phyloP scores from a whole-genome alignment of 768 basidiomycete species.

The Trametes maxima region DNA sequence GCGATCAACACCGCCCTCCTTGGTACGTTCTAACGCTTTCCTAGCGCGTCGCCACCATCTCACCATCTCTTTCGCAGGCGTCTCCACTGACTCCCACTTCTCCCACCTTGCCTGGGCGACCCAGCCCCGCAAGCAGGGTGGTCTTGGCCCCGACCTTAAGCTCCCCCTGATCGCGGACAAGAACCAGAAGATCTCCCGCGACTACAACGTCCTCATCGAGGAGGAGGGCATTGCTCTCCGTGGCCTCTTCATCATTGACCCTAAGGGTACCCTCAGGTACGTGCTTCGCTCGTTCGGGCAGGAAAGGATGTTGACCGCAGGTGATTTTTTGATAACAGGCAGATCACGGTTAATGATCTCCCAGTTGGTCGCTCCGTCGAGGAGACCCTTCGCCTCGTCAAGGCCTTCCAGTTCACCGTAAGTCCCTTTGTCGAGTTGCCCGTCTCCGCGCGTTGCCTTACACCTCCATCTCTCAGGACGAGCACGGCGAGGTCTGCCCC shows the following conservation, averaged over 20 bases:
- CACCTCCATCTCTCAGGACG: slow-evolving; percentile 51
- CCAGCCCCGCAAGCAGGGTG: slow-evolving; percentile 81
- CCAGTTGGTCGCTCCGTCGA: slow-evolving; percentile 96
- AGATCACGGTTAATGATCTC: slow-evolving; percentile 89
- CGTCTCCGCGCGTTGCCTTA: neutral
- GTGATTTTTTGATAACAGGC: slow-evolving; percentile 41
- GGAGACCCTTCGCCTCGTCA: slow-evolving; percentile 86
- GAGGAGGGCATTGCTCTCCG: slow-evolving; percentile 88
- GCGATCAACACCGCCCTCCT: slow-evolving; percentile 75
- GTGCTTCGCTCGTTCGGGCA: slow-evolving; percentile 17
- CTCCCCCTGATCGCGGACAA: slow-evolving; percentile 83
- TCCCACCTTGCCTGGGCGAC: slow-evolving; percentile 88
- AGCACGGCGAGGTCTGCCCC: slow-evolving; percentile 92
- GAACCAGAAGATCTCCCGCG: slow-evolving; percentile 76
- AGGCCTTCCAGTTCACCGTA: slow-evolving; percentile 92
- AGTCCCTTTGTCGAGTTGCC: slow-evolving; percentile 30
- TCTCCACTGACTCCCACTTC: slow-evolving; percentile 90
- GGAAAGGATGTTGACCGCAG: neutral
- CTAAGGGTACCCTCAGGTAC: slow-evolving; percentile 73
- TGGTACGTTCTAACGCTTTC: slow-evolving; percentile 45
- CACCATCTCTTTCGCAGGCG: slow-evolving; percentile 41
- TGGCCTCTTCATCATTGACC: slow-evolving; percentile 86
- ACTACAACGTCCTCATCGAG: slow-evolving; percentile 88
- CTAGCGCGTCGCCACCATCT: neutral
- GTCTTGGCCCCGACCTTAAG: slow-evolving; percentile 85